These are phyloP conservation scores for Phlyctochytrium arcticum DNA, from an alignment of 192 early-diverging fungal species.

Conservation along the genomic window DNA sequence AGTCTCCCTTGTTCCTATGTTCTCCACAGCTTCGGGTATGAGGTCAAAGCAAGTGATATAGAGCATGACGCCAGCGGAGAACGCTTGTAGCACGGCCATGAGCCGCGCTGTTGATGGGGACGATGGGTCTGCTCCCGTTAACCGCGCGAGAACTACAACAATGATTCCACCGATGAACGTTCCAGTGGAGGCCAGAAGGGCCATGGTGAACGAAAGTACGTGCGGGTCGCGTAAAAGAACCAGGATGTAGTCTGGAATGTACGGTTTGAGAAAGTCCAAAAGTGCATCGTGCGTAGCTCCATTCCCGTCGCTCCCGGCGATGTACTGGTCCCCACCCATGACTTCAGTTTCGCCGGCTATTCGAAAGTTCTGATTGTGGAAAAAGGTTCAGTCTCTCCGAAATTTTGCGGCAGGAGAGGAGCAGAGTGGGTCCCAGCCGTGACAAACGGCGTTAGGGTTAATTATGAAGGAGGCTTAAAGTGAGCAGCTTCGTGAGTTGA, in stretches of 20 bases:
- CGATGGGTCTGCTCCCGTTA: constrained; percentile 30
- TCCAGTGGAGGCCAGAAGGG: constrained; percentile 43
- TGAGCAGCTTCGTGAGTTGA: no score
- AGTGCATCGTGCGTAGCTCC: no score
- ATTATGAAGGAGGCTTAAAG: no score
- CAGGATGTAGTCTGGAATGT: constrained; percentile 2
- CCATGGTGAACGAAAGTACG: constrained; percentile 37
- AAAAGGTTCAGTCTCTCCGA: no score
- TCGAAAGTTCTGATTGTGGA: no score
- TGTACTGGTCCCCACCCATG: no score
- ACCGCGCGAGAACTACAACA: constrained; percentile 22
- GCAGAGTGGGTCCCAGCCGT: no score
- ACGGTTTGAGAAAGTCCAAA: constrained; percentile 1
- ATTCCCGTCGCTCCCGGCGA: no score
- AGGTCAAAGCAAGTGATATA: constrained; percentile 56
- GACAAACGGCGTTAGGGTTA: no score
- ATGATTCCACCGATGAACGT: constrained; percentile 40
- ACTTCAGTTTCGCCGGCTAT: no score
- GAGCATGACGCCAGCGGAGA: constrained; percentile 45
- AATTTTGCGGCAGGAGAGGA: no score
- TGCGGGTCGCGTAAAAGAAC: constrained; percentile 26
- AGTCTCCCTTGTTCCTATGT: constrained; percentile 32
- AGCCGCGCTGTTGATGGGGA: constrained; percentile 30
- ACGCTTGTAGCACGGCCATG: constrained; percentile 45
- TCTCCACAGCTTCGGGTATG: constrained; percentile 42